Evolutionary conservation across 1,284 basidiomycete genomes (phyloP).

Genomic region (Jaminaea rosea): DNA sequence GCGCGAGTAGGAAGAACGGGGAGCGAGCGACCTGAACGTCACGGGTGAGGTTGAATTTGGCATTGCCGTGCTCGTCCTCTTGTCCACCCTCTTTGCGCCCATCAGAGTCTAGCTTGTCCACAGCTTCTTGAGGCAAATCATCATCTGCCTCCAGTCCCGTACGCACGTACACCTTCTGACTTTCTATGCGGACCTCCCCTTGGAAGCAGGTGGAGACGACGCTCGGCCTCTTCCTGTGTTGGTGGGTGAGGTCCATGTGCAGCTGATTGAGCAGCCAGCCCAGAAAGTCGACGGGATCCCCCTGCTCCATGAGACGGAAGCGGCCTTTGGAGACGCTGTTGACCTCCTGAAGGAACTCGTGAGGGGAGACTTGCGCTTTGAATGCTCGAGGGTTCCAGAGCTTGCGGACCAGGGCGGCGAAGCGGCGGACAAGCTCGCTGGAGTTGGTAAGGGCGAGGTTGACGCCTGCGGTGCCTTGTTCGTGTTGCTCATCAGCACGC

Average conservation of each 20-base stretch:
- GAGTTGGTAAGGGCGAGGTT: constrained; percentile 15
- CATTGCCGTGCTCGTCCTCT: constrained; percentile 25
- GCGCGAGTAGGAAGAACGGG: constrained; percentile 87
- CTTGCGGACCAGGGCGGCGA: constrained; percentile 71
- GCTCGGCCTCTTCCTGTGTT: constrained; percentile 25
- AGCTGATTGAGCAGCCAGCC: constrained; percentile 90
- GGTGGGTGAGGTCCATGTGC: constrained; percentile 80
- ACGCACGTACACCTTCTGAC: constrained; percentile 69
- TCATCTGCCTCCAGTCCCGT: constrained; percentile 19
- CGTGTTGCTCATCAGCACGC: not conserved
- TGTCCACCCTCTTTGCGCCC: constrained; percentile 30
- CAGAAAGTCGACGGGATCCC: constrained; percentile 91
- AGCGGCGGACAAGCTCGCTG: constrained; percentile 70
- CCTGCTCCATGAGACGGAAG: constrained; percentile 83
- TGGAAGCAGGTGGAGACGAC: constrained; percentile 89
- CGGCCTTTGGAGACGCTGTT: constrained; percentile 74
- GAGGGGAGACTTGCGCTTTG: constrained; percentile 95
- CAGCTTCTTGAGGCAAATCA: not conserved
- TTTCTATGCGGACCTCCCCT: constrained; percentile 83
- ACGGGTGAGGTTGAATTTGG: constrained; percentile 31
- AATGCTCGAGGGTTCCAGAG: constrained; percentile 69
- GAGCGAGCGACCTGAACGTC: constrained; percentile 77
- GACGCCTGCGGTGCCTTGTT: not conserved
- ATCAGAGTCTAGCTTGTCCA: constrained; percentile 23
- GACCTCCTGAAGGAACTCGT: constrained; percentile 96